Conservation (phyloP, 148 eudicot species). For the Rhododendron kiyosumense region DNA sequence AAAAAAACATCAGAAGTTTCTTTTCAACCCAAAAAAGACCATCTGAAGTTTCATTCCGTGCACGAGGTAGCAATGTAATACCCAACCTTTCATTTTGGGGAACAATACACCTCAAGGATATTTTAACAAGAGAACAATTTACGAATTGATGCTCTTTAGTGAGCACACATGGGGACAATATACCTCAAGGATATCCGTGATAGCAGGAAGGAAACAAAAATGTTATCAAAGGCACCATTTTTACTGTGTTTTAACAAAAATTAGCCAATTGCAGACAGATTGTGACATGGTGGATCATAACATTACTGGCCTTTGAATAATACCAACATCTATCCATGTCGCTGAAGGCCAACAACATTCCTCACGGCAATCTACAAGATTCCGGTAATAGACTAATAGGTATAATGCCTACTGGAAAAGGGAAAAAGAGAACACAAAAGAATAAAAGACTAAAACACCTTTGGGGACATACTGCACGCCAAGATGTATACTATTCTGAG, state of each 20-base stretch:
- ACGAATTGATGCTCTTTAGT: background rate
- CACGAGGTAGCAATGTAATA: background rate
- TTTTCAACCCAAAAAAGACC: background rate
- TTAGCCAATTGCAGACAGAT: background rate
- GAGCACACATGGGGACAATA: background rate
- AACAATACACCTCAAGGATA: background rate
- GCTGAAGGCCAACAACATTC: background rate
- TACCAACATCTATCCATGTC: background rate
- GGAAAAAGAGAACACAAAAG: background rate
- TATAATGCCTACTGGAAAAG: background rate
- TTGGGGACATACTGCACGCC: background rate
- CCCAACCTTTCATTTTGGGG: background rate
- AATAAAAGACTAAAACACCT: background rate
- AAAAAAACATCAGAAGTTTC: background rate
- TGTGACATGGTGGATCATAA: background rate
- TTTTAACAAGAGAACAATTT: background rate
- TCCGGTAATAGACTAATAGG: background rate
- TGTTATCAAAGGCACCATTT: background rate
- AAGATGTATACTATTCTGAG: background rate
- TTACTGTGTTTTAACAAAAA: background rate
- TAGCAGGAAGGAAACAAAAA: background rate
- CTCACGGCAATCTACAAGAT: background rate
- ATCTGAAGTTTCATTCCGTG: background rate
- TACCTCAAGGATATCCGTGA: background rate
- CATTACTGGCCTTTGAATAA: background rate